A percentile compares a stretch with the other conserved stretches of the same genome.
phyloP scores from a whole-genome alignment of 140 eudicot genomes.

The Ambrosia hybrid region DNA sequence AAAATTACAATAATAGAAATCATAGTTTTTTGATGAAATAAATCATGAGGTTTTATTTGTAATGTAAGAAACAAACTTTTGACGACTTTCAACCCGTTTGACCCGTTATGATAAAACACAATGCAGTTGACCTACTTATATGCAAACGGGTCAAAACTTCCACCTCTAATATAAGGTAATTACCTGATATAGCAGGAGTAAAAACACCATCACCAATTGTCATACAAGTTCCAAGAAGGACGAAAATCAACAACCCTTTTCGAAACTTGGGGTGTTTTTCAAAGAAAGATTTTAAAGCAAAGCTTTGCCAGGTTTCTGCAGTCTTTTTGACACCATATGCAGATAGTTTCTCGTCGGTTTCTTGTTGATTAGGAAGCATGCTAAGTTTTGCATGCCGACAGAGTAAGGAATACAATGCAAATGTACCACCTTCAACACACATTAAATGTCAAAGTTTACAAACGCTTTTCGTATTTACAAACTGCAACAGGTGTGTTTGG shows the following conservation, averaged over 20 bases:
- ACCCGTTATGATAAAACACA: background rate
- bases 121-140: background rate
- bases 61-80: background rate
- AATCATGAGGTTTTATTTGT: no score
- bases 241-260: slow-evolving; percentile 50
- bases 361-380: slow-evolving; percentile 58
- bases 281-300: slow-evolving; percentile 42
- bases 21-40: background rate
- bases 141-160: background rate
- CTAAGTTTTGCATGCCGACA: slow-evolving; percentile 66
- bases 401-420: slow-evolving; percentile 77
- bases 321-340: slow-evolving; percentile 44
- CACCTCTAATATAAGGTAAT: background rate
- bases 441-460: background rate
- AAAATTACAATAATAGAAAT: background rate
- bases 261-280: slow-evolving; percentile 47
- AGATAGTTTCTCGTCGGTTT: slow-evolving; percentile 51
- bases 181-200: slow-evolving; percentile 80
- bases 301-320: slow-evolving; percentile 39
- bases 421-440: slow-evolving; percentile 60
- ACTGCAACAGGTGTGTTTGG: background rate
- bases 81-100: background rate
- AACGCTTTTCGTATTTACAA: background rate
- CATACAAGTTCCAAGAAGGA: slow-evolving; percentile 72
- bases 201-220: slow-evolving; percentile 71